phyloP scores from a whole-genome alignment of 768 basidiomycete species.

The Arthromyces matolae region DNA sequence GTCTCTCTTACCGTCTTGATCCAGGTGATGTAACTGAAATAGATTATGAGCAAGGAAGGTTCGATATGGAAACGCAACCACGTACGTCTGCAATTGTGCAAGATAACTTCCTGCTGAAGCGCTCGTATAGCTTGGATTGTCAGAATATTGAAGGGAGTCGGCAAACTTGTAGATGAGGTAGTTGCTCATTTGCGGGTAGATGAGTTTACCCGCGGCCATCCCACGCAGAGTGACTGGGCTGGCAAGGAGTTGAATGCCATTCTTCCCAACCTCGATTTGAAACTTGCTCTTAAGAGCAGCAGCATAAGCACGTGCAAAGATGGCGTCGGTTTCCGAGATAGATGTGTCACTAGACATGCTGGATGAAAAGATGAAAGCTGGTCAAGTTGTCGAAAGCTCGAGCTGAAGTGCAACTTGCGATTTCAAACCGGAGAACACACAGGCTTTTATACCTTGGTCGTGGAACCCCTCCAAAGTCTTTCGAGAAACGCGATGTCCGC shows the following conservation, averaged over 20 bases:
- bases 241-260: not conserved
- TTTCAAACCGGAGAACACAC: too few species aligned
- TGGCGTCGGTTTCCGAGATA: slow-evolving; percentile 2
- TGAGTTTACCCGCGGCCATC: not conserved
- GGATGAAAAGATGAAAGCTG: not conserved
- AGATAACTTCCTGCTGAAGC: not conserved
- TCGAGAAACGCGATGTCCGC: too few species aligned
- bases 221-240: slow-evolving; percentile 6
- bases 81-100: slow-evolving; percentile 5
- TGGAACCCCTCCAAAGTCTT: too few species aligned
- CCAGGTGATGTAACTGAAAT: not conserved
- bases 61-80: not conserved
- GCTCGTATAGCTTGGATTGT: not conserved
- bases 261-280: slow-evolving; percentile 1
- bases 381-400: too few species aligned
- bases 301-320: slow-evolving; percentile 6
- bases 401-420: too few species aligned
- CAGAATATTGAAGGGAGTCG: slow-evolving; percentile 3
- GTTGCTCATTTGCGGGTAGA: slow-evolving; percentile 1
- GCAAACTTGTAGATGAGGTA: slow-evolving; percentile 4
- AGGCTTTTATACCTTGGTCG: too few species aligned
- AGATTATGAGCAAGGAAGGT: not conserved
- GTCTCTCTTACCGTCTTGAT: not conserved
- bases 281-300: slow-evolving; percentile 1
- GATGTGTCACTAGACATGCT: slow-evolving; percentile 2